Percentiles rank a stretch among this genome's conserved stretches.
Conservation (phyloP, 1,139 yeast genomes). For the Pichia sp. region DNA sequence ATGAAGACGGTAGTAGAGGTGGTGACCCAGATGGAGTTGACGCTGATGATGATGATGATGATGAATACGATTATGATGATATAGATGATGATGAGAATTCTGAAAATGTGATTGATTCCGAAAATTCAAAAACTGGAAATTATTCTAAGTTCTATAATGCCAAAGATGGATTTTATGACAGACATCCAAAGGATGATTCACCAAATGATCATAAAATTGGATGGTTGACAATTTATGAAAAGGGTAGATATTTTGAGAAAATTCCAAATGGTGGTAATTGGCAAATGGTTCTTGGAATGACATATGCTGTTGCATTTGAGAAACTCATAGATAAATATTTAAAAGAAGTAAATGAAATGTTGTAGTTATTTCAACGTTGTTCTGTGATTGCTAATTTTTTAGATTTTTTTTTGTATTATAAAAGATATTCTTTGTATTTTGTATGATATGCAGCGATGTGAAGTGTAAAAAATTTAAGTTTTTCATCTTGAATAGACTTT, state of each 20-base stretch:
- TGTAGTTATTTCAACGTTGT: background rate
- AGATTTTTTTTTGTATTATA: too few relatives aligned
- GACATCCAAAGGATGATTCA: conserved; percentile 49
- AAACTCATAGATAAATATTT: conserved; percentile 26
- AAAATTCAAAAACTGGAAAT: background rate
- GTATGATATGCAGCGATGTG: too few relatives aligned
- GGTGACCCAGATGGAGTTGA: conserved; percentile 4
- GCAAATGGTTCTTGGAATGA: conserved; percentile 48
- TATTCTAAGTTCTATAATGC: conserved; percentile 36
- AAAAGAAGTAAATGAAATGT: conserved; percentile 6
- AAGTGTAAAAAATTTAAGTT: background rate
- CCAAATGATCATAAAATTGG: conserved; percentile 57
- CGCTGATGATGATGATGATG: conserved; percentile 13
- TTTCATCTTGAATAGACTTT: too few relatives aligned
- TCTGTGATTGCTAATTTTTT: too few relatives aligned
- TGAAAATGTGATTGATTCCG: conserved; percentile 8
- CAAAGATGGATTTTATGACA: conserved; percentile 49
- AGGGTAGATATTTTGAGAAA: conserved; percentile 24
- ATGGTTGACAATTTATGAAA: conserved; percentile 58
- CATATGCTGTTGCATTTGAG: conserved; percentile 50
- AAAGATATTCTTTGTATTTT: background rate
- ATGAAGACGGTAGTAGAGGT: conserved; percentile 3
- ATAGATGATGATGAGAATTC: conserved; percentile 25
- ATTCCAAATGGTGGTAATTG: conserved; percentile 39
- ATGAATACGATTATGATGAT: conserved; percentile 25